Conservation (phyloP, 1,139 yeast species). For the Saccharomycopsis hybrid region DNA sequence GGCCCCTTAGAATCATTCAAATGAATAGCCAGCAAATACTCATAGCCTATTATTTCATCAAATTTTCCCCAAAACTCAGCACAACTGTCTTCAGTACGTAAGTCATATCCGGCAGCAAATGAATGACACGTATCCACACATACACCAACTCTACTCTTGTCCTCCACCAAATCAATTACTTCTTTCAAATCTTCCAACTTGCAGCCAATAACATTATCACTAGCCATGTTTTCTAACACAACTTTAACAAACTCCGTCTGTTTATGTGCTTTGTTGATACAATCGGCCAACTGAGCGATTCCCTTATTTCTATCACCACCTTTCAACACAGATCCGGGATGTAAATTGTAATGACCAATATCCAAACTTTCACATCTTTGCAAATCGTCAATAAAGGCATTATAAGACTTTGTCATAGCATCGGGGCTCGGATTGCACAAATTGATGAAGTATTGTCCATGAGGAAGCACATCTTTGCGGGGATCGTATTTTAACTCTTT, state of each 20-base stretch:
- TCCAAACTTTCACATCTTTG: constrained; percentile 78
- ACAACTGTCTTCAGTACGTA: constrained; percentile 51
- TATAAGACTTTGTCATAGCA: constrained; percentile 69
- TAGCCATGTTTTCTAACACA: constrained; percentile 96
- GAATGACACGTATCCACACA: constrained; percentile 95
- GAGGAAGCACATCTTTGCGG: constrained; percentile 76
- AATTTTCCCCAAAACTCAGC: constrained; percentile 66
- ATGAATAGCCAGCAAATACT: constrained; percentile 76
- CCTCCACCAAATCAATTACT: constrained; percentile 69
- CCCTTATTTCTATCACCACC: constrained; percentile 59
- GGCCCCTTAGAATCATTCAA: constrained; percentile 95
- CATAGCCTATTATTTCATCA: constrained; percentile 64
- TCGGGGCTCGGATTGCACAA: constrained; percentile 84
- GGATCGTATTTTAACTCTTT: constrained; percentile 62
- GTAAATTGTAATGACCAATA: constrained; percentile 85
- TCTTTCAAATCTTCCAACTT: constrained; percentile 65
- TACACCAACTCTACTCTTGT: constrained; percentile 81
- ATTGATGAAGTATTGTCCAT: constrained; percentile 89
- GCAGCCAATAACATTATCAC: constrained; percentile 86
- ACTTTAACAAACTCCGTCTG: constrained; percentile 76
- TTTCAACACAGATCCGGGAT: constrained; percentile 87
- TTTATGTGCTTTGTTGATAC: constrained; percentile 69
- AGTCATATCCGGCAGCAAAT: constrained; percentile 93
- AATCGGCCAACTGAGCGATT: constrained; percentile 60
- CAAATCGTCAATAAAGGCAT: constrained; percentile 81